These are phyloP conservation scores for Tephrocybe sp. DNA, from an alignment of 768 basidiomycete genomes.

Conservation along the genomic window DNA sequence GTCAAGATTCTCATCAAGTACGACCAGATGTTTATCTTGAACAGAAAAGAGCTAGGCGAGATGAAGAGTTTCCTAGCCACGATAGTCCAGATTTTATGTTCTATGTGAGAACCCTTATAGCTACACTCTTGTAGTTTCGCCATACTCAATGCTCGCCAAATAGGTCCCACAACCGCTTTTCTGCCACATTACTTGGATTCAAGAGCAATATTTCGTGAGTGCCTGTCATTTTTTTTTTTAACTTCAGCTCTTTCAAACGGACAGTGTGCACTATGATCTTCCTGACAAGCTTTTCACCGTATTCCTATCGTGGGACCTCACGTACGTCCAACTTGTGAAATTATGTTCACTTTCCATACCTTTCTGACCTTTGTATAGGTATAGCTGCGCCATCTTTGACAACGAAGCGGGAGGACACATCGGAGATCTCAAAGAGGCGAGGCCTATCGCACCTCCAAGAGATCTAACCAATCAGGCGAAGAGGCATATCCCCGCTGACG, in stretches of 20 bases:
- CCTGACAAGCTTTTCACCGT: slow-evolving; percentile 4
- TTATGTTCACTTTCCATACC: too few relatives aligned
- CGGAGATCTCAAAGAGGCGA: slow-evolving; percentile 9
- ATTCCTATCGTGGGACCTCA: slow-evolving; percentile 12
- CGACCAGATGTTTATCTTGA: slow-evolving; percentile 13
- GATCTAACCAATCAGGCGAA: not conserved
- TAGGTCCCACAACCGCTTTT: slow-evolving; percentile 8
- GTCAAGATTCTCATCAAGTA: too few relatives aligned
- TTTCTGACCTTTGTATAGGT: not conserved
- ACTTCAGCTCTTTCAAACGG: not conserved
- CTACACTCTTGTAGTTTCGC: not conserved
- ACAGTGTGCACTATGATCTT: slow-evolving; percentile 10
- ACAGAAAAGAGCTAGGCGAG: slow-evolving; percentile 6
- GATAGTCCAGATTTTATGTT: slow-evolving; percentile 1
- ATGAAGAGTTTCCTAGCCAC: slow-evolving; percentile 4
- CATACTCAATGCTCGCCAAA: not conserved
- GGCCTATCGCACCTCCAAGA: slow-evolving; percentile 8
- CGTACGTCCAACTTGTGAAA: not conserved
- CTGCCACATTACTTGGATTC: slow-evolving; percentile 6
- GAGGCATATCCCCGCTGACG: slow-evolving; percentile 4
- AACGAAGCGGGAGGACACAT: slow-evolving; percentile 8
- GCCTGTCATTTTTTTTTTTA: not conserved
- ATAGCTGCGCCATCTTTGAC: slow-evolving; percentile 12
- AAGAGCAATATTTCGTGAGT: slow-evolving; percentile 14
- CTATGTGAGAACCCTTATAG: not conserved